Evolutionary conservation across 2,329 filamentous ascomycete species (phyloP), one percentile per base, ranked within the genome.

Genomic region (Teratosphaeria destructans): DNA sequence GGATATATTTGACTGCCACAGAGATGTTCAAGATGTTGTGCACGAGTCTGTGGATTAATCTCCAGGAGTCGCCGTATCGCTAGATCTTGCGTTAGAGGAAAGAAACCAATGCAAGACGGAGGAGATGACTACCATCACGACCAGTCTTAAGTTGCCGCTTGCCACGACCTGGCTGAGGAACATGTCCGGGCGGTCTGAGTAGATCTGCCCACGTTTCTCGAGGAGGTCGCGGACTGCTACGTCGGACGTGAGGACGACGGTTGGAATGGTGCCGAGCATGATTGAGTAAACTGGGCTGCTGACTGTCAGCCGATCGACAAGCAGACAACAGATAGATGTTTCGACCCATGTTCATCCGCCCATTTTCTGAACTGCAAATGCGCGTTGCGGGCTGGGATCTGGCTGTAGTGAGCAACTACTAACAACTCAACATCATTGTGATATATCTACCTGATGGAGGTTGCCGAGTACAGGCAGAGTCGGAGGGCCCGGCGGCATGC

Each of bases 291-390:
- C 65, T 0, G 78, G 77, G 29, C n/a, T 29, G 6, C 14, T 5
- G 26, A 26, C 26, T 32, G 54, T 55, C 26, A 16, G 27, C 14
- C 54, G 10, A 10, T 34, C 47, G 34, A 26, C 23, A 26, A 16
- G 8, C 8, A 54, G 8, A 49, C 5, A 19, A n/a, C 19, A 14
- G 6, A 26, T 53, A 12, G 52, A 26, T 19, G 19, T 53, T 16
- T 10, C 16, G 19, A 43, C 29, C 60, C 76, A 55, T 82, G 82
- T 63, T 80, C 72, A 3, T 75, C 62, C 0, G 80, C 79, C 81
- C 81, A 83, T 64, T 78, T 76, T 53, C 78, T 68, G 57, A 80
- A 80, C 60, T 81, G 77, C 0, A 77, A 62, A 57, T 81, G 77
- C 0, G 69, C 68, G 56, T 78, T 68, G 26, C 70, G 60, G 3